Percentiles rank a stretch among this genome's conserved stretches.
phyloP scores from a whole-genome alignment of 306 rosid species.

The Pueraria montana region DNA sequence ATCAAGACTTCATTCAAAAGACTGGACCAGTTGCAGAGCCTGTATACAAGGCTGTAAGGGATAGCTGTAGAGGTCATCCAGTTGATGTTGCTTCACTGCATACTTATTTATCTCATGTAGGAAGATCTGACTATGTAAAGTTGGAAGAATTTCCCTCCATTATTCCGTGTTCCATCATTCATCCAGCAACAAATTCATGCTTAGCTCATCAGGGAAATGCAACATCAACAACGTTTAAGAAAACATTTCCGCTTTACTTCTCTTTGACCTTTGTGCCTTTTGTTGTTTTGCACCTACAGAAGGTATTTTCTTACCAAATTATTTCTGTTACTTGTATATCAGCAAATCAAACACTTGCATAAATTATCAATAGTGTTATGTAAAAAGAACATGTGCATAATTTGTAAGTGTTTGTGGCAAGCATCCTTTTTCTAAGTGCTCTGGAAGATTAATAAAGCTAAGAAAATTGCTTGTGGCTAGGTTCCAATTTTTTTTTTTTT shows the following conservation, averaged over 20 bases:
- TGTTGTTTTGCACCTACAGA: slow-evolving; percentile 91
- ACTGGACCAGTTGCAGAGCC: slow-evolving; percentile 96
- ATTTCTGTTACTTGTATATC: slow-evolving; percentile 13
- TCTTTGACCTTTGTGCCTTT: slow-evolving; percentile 96
- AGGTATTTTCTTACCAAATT: slow-evolving; percentile 64
- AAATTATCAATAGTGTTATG: slow-evolving; percentile 8
- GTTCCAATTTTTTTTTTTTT: slow-evolving; percentile 3
- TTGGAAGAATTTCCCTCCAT: slow-evolving; percentile 92
- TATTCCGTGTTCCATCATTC: slow-evolving; percentile 86
- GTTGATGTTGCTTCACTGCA: slow-evolving; percentile 81
- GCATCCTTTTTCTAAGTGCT: slow-evolving; percentile 8
- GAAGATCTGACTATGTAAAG: slow-evolving; percentile 62
- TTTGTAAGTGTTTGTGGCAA: neutral
- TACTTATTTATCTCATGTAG: slow-evolving; percentile 67
- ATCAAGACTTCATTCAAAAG: slow-evolving; percentile 92
- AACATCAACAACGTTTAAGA: slow-evolving; percentile 86
- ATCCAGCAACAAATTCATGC: slow-evolving; percentile 85
- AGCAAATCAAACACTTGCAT: slow-evolving; percentile 23
- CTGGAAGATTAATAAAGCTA: slow-evolving; percentile 34
- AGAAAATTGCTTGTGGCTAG: slow-evolving; percentile 13
- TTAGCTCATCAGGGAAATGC: slow-evolving; percentile 79
- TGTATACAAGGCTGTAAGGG: slow-evolving; percentile 94
- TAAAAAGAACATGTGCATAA: neutral
- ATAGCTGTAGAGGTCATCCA: slow-evolving; percentile 81
- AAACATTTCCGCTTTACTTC: slow-evolving; percentile 95